Evolutionary conservation across 164 flowering plant species (phyloP).

Genomic region (Vitis amurensis): DNA sequence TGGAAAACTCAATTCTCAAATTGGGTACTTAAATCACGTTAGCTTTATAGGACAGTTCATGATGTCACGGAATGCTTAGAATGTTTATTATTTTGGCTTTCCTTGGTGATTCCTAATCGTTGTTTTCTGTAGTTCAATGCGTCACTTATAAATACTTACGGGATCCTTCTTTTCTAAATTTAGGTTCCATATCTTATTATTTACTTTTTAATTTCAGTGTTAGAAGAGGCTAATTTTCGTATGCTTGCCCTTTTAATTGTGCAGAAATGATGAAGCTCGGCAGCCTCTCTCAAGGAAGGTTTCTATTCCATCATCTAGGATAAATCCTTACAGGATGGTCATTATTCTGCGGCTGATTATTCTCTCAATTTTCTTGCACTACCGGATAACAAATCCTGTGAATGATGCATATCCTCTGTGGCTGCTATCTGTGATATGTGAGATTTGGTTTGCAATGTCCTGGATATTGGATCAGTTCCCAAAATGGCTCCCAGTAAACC

Average conservation of each 20-base stretch:
- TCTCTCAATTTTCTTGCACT: slow-evolving; percentile 81
- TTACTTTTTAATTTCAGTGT: background rate
- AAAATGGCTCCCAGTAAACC: slow-evolving; percentile 89
- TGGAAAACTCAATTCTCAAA: background rate
- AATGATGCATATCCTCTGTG: slow-evolving; percentile 75
- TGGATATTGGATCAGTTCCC: slow-evolving; percentile 98
- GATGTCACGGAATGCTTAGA: no score
- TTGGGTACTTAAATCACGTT: background rate
- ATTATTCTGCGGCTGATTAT: slow-evolving; percentile 79
- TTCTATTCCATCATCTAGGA: slow-evolving; percentile 81
- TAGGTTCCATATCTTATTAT: no score
- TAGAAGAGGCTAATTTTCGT: background rate
- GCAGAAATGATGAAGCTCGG: slow-evolving; percentile 91
- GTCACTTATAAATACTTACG: no score
- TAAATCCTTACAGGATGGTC: slow-evolving; percentile 88
- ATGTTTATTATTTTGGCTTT: no score
- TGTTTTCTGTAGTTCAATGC: no score
- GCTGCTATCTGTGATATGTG: slow-evolving; percentile 91
- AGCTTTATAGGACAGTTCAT: background rate
- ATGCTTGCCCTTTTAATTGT: slow-evolving; percentile 4
- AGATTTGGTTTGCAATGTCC: slow-evolving; percentile 94
- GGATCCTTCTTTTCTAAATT: no score
- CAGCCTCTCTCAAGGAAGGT: slow-evolving; percentile 93
- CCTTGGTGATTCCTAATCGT: no score
- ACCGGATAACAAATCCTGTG: slow-evolving; percentile 88